These are phyloP conservation scores for Lactifluus piperatus DNA, from an alignment of 768 basidiomycete species.

Conservation along the genomic window DNA sequence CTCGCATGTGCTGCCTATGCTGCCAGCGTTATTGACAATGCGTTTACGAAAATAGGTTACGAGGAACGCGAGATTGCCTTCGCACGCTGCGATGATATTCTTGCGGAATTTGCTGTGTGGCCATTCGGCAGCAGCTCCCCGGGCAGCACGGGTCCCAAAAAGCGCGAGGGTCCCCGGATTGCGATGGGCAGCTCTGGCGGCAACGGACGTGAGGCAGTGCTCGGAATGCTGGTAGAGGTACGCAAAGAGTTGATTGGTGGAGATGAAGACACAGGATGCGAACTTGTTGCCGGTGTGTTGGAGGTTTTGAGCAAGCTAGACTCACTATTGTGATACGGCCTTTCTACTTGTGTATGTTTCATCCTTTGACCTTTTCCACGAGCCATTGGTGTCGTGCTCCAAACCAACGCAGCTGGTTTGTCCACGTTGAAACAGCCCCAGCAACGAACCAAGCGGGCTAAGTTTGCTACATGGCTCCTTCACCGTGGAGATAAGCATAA, in stretches of 20 bases:
- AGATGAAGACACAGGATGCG: slow-evolving; percentile 80
- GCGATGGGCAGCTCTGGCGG: slow-evolving; percentile 45
- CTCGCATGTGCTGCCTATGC: slow-evolving; percentile 90
- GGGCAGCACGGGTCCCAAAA: slow-evolving; percentile 20
- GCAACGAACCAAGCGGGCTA: neutral
- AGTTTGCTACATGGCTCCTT: neutral
- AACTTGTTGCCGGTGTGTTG: slow-evolving; percentile 85
- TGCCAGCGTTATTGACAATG: slow-evolving; percentile 92
- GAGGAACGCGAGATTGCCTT: slow-evolving; percentile 94
- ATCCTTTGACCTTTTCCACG: neutral
- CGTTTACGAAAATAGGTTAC: slow-evolving; percentile 78
- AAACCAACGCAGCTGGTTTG: neutral
- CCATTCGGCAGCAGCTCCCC: slow-evolving; percentile 54
- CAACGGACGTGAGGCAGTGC: slow-evolving; percentile 53
- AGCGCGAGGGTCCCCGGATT: slow-evolving; percentile 37
- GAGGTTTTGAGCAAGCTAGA: slow-evolving; percentile 92
- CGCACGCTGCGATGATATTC: slow-evolving; percentile 85
- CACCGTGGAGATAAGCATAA: neutral
- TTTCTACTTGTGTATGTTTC: slow-evolving; percentile 7
- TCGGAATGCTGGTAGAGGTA: slow-evolving; percentile 68
- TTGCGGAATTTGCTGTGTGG: slow-evolving; percentile 87
- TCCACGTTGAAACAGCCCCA: neutral
- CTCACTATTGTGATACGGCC: slow-evolving; percentile 51
- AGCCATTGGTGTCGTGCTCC: neutral
- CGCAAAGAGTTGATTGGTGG: slow-evolving; percentile 54